Percentiles rank a stretch among this genome's conserved stretches.
These are phyloP conservation scores for Scheffersomyces stambukii DNA, from an alignment of 1,139 yeast genomes.

Conservation along the genomic window DNA sequence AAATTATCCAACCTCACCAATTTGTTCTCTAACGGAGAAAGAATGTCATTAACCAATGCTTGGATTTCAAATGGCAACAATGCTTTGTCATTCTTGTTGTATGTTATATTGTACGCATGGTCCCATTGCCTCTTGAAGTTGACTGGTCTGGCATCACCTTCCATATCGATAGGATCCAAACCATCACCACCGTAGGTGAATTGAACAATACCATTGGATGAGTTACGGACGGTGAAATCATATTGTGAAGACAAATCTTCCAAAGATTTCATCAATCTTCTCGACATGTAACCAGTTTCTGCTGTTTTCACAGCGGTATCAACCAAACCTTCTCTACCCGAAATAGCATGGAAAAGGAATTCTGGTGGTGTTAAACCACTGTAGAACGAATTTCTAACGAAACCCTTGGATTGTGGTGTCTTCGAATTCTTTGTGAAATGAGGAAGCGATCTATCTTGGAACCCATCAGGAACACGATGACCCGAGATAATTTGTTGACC, in stretches of 20 bases:
- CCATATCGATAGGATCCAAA: conserved; percentile 97
- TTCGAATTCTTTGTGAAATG: conserved; percentile 95
- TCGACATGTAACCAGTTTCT: conserved; percentile 98
- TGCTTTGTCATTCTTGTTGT: conserved; percentile 49
- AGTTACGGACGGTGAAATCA: conserved; percentile 92
- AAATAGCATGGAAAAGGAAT: conserved; percentile 95
- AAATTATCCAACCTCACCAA: conserved; percentile 69
- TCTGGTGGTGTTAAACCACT: conserved; percentile 96
- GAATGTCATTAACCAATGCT: conserved; percentile 49
- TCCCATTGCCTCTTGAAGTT: conserved; percentile 94
- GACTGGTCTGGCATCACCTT: conserved; percentile 96
- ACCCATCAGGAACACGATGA: conserved; percentile 98
- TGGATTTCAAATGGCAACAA: conserved; percentile 70
- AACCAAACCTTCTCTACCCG: conserved; percentile 99
- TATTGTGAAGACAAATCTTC: conserved; percentile 94
- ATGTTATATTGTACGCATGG: conserved; percentile 76
- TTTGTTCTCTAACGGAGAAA: conserved; percentile 57
- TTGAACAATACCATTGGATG: conserved; percentile 94
- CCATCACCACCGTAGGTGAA: conserved; percentile 99
- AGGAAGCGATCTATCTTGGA: conserved; percentile 96
- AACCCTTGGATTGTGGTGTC: conserved; percentile 97
- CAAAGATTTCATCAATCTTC: conserved; percentile 95
- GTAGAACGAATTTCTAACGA: conserved; percentile 92
- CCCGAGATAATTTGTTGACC: conserved; percentile 99
- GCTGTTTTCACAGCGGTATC: conserved; percentile 99